These are phyloP conservation scores for Mucor sp. DNA, from an alignment of 371 early-diverging fungal species.

Conservation along the genomic window DNA sequence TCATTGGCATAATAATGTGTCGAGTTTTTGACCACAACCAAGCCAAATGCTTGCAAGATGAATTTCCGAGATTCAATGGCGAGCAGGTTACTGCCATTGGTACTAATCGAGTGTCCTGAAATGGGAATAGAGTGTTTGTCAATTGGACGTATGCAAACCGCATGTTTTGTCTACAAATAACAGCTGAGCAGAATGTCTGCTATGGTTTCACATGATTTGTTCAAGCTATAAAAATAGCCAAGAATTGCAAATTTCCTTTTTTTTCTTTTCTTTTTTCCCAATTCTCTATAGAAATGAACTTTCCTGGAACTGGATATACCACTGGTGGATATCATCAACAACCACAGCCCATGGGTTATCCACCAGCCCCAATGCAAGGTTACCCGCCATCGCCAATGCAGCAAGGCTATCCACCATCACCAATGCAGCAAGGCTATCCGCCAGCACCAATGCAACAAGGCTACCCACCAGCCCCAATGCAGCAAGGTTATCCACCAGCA, in stretches of 20 bases:
- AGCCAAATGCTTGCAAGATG: background rate
- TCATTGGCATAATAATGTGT: background rate
- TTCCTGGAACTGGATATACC: conserved; percentile 24
- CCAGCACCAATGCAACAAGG: background rate
- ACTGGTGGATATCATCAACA: conserved; percentile 18
- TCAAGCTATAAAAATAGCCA: background rate
- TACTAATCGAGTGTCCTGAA: background rate
- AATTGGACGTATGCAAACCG: background rate
- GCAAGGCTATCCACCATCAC: background rate
- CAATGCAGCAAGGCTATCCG: conserved; percentile 2
- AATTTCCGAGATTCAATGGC: background rate
- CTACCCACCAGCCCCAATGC: background rate
- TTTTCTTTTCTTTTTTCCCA: background rate
- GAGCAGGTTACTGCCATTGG: background rate
- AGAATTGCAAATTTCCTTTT: background rate
- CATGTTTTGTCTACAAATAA: background rate
- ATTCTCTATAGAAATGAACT: conserved; percentile 12
- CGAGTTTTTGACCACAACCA: background rate
- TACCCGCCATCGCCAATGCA: conserved; percentile 13
- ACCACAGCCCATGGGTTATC: conserved; percentile 2
- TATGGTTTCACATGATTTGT: conserved; percentile 1
- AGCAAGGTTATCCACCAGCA: background rate
- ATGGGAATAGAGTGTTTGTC: background rate
- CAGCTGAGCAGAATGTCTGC: background rate
- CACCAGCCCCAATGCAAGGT: too few relatives aligned